Percentiles rank a stretch among this genome's conserved stretches.
These are phyloP conservation scores for Mycena galopus DNA, from an alignment of 768 basidiomycete species.

Conservation along the genomic window DNA sequence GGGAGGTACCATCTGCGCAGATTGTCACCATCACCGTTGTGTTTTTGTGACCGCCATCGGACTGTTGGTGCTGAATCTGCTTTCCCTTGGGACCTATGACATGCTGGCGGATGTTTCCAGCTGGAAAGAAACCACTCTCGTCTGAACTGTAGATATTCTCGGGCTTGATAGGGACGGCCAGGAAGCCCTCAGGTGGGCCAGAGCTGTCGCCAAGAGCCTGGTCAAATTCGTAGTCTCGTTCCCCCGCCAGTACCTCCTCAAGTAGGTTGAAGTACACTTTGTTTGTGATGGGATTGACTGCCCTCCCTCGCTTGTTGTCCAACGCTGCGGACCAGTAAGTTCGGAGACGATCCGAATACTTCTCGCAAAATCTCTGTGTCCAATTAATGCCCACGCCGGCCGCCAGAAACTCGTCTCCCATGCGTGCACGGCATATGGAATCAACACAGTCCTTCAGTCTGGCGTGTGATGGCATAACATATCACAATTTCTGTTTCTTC, in stretches of 20 bases:
- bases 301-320: no score
- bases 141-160: constrained; percentile 42
- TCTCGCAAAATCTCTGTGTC: no score
- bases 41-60: constrained; percentile 13
- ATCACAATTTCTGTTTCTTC: constrained; percentile 39
- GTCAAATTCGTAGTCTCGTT: constrained; percentile 29
- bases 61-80: constrained; percentile 13
- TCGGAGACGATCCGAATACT: no score
- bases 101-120: constrained; percentile 25
- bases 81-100: constrained; percentile 30
- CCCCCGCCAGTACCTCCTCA: constrained; percentile 20
- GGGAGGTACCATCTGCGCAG: background rate
- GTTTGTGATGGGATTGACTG: no score
- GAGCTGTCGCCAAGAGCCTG: background rate
- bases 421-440: no score
- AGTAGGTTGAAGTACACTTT: no score
- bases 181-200: background rate
- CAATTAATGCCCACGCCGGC: no score
- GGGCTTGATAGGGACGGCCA: constrained; percentile 9
- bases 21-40: constrained; percentile 16
- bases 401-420: no score
- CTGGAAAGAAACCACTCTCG: constrained; percentile 40
- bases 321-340: no score
- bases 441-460: constrained; percentile 41
- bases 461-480: constrained; percentile 35